A percentile compares a stretch with the other conserved stretches of the same genome.
These are phyloP conservation scores for Eleusine coracana DNA, from an alignment of 176 grass and related monocot species.

Conservation along the genomic window DNA sequence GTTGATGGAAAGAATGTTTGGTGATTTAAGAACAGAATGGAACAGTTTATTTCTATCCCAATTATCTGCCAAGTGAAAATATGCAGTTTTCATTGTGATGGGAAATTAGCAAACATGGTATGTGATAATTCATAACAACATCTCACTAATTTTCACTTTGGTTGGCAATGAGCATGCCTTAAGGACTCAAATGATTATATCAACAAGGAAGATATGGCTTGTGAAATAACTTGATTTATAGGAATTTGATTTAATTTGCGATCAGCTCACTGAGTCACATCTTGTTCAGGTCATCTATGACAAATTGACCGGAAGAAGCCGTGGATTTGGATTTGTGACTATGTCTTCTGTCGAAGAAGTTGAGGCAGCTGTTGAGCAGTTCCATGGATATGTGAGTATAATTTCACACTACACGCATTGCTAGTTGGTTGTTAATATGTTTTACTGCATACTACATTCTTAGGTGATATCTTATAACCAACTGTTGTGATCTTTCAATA, in stretches of 20 bases:
- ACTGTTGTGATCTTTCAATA: background rate
- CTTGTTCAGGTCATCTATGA: constrained; percentile 84
- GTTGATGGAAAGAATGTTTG: background rate
- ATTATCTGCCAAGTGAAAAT: background rate
- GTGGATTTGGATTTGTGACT: constrained; percentile 77
- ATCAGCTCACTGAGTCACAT: background rate
- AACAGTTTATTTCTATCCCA: background rate
- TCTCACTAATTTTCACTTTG: too few relatives aligned
- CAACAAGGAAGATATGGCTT: background rate
- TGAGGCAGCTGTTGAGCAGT: constrained; percentile 65
- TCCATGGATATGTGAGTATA: constrained; percentile 80
- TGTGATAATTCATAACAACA: background rate
- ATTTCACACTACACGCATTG: background rate
- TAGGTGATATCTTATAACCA: background rate
- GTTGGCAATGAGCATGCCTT: background rate
- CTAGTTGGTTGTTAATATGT: background rate
- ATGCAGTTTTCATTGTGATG: background rate
- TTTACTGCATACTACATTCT: background rate
- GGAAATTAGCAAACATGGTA: background rate
- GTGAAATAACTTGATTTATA: background rate
- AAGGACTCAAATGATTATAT: background rate
- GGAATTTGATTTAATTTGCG: background rate
- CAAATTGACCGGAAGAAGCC: constrained; percentile 88
- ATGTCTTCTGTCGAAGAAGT: constrained; percentile 76
- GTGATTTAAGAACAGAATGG: background rate